Conservation (phyloP, 83 land plant species). For the Larix sibirica region DNA sequence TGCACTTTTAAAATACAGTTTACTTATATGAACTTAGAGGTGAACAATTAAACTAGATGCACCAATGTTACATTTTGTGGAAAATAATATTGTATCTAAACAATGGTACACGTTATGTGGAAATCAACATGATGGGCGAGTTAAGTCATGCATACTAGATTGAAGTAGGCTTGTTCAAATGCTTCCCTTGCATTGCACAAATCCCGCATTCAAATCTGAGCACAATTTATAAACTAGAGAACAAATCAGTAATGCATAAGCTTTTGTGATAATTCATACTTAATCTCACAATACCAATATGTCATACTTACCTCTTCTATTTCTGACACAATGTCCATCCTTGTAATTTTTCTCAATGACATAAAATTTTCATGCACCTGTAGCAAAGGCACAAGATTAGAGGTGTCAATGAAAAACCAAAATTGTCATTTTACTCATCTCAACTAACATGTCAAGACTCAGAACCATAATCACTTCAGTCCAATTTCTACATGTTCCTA, state of each 20-base stretch:
- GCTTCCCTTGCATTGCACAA: constrained; percentile 79
- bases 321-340: constrained; percentile 66
- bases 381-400: background rate
- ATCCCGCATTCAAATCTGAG: constrained; percentile 49
- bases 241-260: background rate
- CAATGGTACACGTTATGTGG: no score
- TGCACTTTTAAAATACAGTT: constrained; percentile 14
- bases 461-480: no score
- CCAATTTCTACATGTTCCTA: no score
- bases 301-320: constrained; percentile 74
- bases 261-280: background rate
- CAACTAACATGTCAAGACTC: no score
- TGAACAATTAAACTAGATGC: background rate
- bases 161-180: constrained; percentile 99
- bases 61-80: no score
- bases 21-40: no score
- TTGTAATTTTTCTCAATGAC: constrained; percentile 85
- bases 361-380: constrained; percentile 98
- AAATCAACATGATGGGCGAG: no score
- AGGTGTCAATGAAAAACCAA: no score
- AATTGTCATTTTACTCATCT: no score
- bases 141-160: constrained; percentile 56
- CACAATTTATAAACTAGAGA: background rate
- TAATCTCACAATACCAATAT: background rate
- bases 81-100: no score